A percentile compares a stretch with the other conserved stretches of the same genome.
Conservation (phyloP, 768 basidiomycete genomes). For the Gautieria morchelliformis region DNA sequence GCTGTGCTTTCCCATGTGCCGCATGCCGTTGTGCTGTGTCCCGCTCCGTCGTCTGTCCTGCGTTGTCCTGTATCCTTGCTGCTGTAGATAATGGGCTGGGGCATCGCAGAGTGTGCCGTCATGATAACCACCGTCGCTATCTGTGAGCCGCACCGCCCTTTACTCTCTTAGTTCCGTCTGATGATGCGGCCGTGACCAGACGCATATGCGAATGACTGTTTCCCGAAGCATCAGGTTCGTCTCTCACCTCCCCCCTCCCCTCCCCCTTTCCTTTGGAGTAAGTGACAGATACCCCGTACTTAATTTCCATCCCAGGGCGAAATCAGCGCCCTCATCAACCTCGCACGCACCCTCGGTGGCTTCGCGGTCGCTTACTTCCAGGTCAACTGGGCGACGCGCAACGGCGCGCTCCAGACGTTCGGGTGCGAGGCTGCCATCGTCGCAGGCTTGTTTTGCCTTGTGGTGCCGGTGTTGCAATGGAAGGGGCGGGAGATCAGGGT, state of each 20-base stretch:
- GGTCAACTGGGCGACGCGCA: constrained; percentile 50
- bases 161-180: background rate
- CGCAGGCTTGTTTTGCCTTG: constrained; percentile 37
- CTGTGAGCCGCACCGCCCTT: constrained; percentile 29
- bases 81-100: constrained; percentile 54
- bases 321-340: constrained; percentile 50
- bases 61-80: too few relatives aligned
- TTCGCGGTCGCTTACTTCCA: constrained; percentile 62
- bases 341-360: constrained; percentile 45
- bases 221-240: constrained; percentile 33
- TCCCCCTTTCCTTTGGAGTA: background rate
- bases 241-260: too few relatives aligned
- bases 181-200: constrained; percentile 20
- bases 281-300: background rate
- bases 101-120: constrained; percentile 43
- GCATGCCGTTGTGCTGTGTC: too few relatives aligned
- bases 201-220: constrained; percentile 41
- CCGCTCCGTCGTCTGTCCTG: too few relatives aligned
- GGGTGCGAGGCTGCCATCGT: constrained; percentile 56
- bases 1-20: background rate
- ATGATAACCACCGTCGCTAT: constrained; percentile 57
- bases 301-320: constrained; percentile 35
- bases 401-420: constrained; percentile 53
- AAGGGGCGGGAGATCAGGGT: constrained; percentile 40
- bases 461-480: constrained; percentile 42